Evolutionary conservation across 2,329 filamentous ascomycete genomes (phyloP), one percentile per base, ranked within the genome.

Genomic region (Annulohypoxylon truncatum): DNA sequence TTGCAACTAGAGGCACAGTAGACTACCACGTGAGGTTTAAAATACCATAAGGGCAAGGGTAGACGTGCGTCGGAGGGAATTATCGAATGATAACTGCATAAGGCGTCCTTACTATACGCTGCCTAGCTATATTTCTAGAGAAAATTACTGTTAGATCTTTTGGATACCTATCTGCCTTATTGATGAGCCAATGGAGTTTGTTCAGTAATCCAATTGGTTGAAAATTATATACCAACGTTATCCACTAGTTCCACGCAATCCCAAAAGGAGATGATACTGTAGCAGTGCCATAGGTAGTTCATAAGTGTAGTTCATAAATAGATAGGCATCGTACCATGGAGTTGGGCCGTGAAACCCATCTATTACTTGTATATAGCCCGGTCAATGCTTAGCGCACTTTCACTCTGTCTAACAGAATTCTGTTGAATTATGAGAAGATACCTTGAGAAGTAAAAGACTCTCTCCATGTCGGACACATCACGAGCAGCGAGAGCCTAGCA

Each of bases 1-100:
- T 50, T 68, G 66, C 46, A 26, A 54, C 9, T 63, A 65, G 46
- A 46, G 57, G 29, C 40, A 33, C 22, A 18, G 46, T 35, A 29
- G 50, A 40, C 22, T 26, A n/a, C 51, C 61, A 61, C 65, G 65
- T 67, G 64, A 67, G 29, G 18, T 50, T 60, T 28, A 42, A 55
- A 64, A 54, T 62, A 50, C 57, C 29, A 56, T 48, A 40, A 64
- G 44, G 20, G 40, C 61, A 57, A 57, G 64, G 61, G 61, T 57
- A 6, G 9, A 61, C n/a, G 28, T 24, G 26, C 54, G 13, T 57
- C 20, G 26, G 38, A n/a, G 28, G 28, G 44, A 38, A 59, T 59
- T 50, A 35, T 42, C 38, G 22, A 28, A 44, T 40, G 26, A 58
- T 51, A 40, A 24, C 18, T 24, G 24, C 18, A 42, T 24, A 13